These are phyloP conservation scores for Penicillium macrosclerotiorum DNA, from an alignment of 495 filamentous ascomycete species.

Conservation along the genomic window DNA sequence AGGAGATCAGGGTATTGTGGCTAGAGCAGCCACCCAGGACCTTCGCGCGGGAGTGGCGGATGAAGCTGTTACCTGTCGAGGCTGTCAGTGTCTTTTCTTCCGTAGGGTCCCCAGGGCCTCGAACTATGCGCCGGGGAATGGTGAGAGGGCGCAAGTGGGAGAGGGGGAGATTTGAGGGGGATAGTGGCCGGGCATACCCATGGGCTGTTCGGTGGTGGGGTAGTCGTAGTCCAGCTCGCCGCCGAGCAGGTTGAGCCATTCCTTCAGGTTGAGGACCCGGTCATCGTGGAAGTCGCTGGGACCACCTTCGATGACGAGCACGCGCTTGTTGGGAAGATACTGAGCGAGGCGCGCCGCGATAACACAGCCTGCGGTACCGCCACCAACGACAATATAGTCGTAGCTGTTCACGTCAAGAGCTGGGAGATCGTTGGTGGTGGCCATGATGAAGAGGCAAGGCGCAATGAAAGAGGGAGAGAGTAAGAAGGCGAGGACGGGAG, in stretches of 20 bases:
- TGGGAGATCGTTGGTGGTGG: slow-evolving; percentile 61
- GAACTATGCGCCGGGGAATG: too few relatives aligned
- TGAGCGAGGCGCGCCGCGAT: slow-evolving; percentile 70
- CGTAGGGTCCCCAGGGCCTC: not conserved
- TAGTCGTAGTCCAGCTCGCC: slow-evolving; percentile 86
- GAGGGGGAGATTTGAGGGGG: too few relatives aligned
- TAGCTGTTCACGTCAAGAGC: slow-evolving; percentile 62
- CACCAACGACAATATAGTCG: slow-evolving; percentile 85
- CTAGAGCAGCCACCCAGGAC: slow-evolving; percentile 83
- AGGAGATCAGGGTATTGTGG: slow-evolving; percentile 85
- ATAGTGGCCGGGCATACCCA: too few relatives aligned
- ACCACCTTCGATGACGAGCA: slow-evolving; percentile 65
- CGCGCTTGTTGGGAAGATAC: slow-evolving; percentile 63
- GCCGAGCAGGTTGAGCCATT: slow-evolving; percentile 75
- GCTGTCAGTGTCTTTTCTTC: slow-evolving; percentile 3
- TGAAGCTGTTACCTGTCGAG: slow-evolving; percentile 68
- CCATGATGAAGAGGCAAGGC: slow-evolving; percentile 36
- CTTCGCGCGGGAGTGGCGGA: slow-evolving; percentile 81
- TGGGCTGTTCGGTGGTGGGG: slow-evolving; percentile 79
- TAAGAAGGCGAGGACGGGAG: not conserved
- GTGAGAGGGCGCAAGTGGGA: too few relatives aligned
- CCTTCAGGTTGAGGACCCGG: slow-evolving; percentile 69
- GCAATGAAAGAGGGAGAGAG: slow-evolving; percentile 1
- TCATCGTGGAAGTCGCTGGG: slow-evolving; percentile 64
- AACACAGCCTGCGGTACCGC: slow-evolving; percentile 85